Evolutionary conservation across 331 rosid genomes (phyloP), one percentile per base, ranked within the genome.

Genomic region (Stylosanthes scabra): DNA sequence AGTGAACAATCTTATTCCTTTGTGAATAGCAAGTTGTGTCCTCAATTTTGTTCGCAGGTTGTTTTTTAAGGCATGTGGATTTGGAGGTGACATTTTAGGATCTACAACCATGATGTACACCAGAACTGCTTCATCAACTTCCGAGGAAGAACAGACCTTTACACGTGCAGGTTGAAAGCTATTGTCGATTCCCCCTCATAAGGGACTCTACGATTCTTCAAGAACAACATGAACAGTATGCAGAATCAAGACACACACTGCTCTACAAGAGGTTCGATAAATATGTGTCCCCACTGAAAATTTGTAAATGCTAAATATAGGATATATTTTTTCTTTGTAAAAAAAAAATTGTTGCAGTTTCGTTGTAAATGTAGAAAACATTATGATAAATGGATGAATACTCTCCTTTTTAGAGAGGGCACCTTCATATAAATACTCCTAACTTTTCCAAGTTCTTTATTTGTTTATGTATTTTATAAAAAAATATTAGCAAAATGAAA

Each of bases 21-120:
- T 41, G 29, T 59, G 74, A 63, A 40, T 70, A 64, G 14, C 56
- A 66, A 59, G 34, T 81, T 59, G 81, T 54, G 51, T 42, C 72
- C 71, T 54, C 59, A 50, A 60, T 52, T 49, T 79, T 28, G 66
- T 5, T 81, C 1, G 37, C 82, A 88, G 95, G 82, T 80, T 76
- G 37, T 91, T 91, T 82, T 91, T 91, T 59, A 61, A 80, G 69
- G 88, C 85, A n/a, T 88, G 97, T 80, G 95, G 97, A 66, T 91
- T 87, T 84, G 90, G 91, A 47, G 64, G 84, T 50, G 97, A 88
- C 86, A 73, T 83, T 59, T 77, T 88, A 87, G 67, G 81, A 41
- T 85, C 97, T 67, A 91, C 95, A 3, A 83, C 91, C 74, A 91
- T 91, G 97, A 87, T 91, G 87, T 91, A 88, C 77, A 68, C 83